A percentile compares a stretch with the other conserved stretches of the same genome.
These are phyloP conservation scores for Chaetomium olivaceum DNA, from an alignment of 2,329 filamentous ascomycete species.

Conservation along the genomic window DNA sequence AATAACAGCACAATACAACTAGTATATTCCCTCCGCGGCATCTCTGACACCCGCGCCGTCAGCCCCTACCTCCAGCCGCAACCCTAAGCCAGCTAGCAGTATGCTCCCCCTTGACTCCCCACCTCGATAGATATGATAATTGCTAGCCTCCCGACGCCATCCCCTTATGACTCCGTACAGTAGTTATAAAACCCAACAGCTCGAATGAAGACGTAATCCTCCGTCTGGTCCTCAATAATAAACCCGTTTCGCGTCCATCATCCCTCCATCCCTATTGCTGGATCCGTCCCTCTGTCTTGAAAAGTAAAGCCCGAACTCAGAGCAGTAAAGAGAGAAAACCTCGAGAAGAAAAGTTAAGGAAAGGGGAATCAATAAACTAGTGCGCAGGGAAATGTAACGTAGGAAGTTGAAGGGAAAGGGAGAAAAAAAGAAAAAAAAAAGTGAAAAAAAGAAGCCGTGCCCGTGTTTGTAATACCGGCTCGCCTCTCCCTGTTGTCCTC, in stretches of 20 bases:
- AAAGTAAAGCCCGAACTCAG: background rate
- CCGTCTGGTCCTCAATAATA: background rate
- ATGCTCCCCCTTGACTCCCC: background rate
- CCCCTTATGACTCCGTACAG: background rate
- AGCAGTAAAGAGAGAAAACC: background rate
- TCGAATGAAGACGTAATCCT: background rate
- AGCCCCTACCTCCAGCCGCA: background rate
- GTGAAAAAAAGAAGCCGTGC: background rate
- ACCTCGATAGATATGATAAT: background rate
- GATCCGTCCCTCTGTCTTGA: background rate
- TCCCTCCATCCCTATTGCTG: slow-evolving; percentile 8
- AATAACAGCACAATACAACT: background rate
- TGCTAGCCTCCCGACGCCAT: background rate
- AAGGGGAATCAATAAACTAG: background rate
- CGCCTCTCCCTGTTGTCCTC: background rate
- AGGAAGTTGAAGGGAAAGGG: background rate
- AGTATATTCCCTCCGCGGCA: slow-evolving; percentile 10
- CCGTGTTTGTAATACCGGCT: background rate
- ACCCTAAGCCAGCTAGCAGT: background rate
- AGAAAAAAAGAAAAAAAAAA: background rate
- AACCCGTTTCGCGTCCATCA: background rate
- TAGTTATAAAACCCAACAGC: background rate
- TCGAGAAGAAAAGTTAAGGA: background rate
- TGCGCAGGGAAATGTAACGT: background rate
- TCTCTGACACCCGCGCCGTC: background rate